Conservation (phyloP, 2,329 filamentous ascomycete species). For the Exutisphaerella laricina region DNA sequence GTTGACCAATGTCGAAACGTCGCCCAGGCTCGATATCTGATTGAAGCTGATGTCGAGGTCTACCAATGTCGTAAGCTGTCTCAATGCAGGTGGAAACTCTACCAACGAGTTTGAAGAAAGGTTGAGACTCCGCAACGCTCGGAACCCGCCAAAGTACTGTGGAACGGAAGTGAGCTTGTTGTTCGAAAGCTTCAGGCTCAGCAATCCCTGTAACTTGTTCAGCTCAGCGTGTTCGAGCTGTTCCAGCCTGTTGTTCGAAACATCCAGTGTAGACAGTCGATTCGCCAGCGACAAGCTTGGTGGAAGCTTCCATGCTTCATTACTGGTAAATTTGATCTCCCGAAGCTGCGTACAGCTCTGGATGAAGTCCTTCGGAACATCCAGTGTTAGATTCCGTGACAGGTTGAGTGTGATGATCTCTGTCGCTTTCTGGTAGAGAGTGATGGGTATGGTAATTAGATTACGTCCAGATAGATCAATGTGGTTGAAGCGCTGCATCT, state of each 20-base stretch:
- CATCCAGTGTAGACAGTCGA: slow-evolving; percentile 80
- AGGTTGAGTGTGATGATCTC: slow-evolving; percentile 95
- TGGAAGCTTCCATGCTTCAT: slow-evolving; percentile 82
- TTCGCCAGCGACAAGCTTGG: slow-evolving; percentile 75
- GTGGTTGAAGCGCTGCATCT: slow-evolving; percentile 86
- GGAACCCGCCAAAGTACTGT: slow-evolving; percentile 74
- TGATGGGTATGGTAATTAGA: slow-evolving; percentile 89
- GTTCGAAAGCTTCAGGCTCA: slow-evolving; percentile 90
- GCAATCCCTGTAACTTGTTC: slow-evolving; percentile 64
- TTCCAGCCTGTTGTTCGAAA: slow-evolving; percentile 90
- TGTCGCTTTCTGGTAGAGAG: slow-evolving; percentile 79
- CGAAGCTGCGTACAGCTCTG: slow-evolving; percentile 85
- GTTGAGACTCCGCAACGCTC: slow-evolving; percentile 73
- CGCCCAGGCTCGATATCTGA: slow-evolving; percentile 70
- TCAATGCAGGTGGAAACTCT: slow-evolving; percentile 78
- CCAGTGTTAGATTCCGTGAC: slow-evolving; percentile 83
- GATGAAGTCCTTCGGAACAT: slow-evolving; percentile 93
- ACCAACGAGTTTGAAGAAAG: slow-evolving; percentile 90
- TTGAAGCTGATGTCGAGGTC: slow-evolving; percentile 98
- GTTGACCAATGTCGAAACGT: slow-evolving; percentile 70
- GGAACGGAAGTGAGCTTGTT: slow-evolving; percentile 79
- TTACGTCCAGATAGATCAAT: slow-evolving; percentile 88
- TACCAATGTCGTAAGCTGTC: slow-evolving; percentile 72
- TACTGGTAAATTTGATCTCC: slow-evolving; percentile 94
- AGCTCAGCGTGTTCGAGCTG: slow-evolving; percentile 81